Percentiles rank a stretch among this genome's conserved stretches.
phyloP scores from a whole-genome alignment of 1,139 yeast genomes.

The Zygoascus meyerae region DNA sequence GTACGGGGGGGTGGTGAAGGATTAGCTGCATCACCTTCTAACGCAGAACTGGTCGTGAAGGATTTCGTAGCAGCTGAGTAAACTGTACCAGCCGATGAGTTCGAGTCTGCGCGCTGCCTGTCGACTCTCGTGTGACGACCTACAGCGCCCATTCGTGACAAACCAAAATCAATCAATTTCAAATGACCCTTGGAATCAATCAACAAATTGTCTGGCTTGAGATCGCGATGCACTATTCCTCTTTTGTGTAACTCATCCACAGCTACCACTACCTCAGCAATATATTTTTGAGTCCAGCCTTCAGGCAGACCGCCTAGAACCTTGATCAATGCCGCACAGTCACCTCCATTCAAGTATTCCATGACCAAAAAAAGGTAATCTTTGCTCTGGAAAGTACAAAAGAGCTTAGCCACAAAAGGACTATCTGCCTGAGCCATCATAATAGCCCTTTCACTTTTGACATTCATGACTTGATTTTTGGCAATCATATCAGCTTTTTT shows the following conservation, averaged over 20 bases:
- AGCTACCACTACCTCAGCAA: slow-evolving; percentile 87
- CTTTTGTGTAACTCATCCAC: slow-evolving; percentile 81
- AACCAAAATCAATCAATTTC: slow-evolving; percentile 91
- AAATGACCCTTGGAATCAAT: slow-evolving; percentile 85
- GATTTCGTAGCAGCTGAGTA: not conserved
- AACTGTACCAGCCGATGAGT: not conserved
- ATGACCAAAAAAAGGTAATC: slow-evolving; percentile 87
- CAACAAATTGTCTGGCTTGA: slow-evolving; percentile 88
- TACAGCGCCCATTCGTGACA: slow-evolving; percentile 82
- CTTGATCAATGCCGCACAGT: slow-evolving; percentile 79
- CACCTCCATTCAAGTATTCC: slow-evolving; percentile 97
- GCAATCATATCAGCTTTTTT: slow-evolving; percentile 95
- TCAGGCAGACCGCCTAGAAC: slow-evolving; percentile 77
- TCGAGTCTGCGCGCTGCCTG: not conserved
- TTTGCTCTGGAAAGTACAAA: slow-evolving; percentile 81
- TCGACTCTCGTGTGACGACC: slow-evolving; percentile 55
- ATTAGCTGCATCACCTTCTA: not conserved
- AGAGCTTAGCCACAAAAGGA: slow-evolving; percentile 87
- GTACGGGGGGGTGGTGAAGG: not conserved
- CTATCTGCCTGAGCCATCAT: slow-evolving; percentile 96
- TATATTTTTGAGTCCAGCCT: slow-evolving; percentile 75
- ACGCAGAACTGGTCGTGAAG: not conserved
- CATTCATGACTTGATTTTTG: slow-evolving; percentile 91
- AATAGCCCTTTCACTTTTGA: slow-evolving; percentile 90
- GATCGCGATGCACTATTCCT: slow-evolving; percentile 90